These are phyloP conservation scores for Golubevia pallescens DNA, from an alignment of 1,284 basidiomycete genomes.

Conservation along the genomic window DNA sequence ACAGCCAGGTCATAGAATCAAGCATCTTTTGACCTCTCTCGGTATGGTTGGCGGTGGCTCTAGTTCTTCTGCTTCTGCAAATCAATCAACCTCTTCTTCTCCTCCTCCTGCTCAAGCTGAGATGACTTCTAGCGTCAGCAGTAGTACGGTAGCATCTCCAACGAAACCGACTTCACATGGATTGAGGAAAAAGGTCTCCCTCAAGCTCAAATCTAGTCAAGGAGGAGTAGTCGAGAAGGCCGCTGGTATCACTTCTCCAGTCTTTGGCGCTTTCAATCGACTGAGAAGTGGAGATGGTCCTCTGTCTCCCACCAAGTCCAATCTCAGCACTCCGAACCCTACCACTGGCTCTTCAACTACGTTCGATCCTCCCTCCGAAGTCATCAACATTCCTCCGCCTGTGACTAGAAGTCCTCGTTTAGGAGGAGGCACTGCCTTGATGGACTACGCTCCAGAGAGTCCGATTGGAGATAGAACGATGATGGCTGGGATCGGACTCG, in stretches of 20 bases:
- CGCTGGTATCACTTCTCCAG: slow-evolving; percentile 5
- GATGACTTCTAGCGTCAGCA: no score
- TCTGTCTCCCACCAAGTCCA: neutral
- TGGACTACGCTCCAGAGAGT: no score
- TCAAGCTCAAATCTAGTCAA: slow-evolving; percentile 1
- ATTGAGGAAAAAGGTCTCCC: slow-evolving; percentile 5
- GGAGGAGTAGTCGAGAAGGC: slow-evolving; percentile 1
- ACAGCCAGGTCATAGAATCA: slow-evolving; percentile 13
- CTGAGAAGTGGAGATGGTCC: neutral
- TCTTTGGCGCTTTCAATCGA: slow-evolving; percentile 9
- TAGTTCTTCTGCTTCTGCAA: no score
- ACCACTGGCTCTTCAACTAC: no score
- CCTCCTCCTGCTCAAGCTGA: no score
- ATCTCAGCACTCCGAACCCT: no score
- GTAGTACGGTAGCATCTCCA: no score
- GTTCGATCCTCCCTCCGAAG: no score
- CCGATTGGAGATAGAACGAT: neutral
- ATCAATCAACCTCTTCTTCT: no score
- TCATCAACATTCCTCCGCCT: no score
- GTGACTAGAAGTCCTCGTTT: no score
- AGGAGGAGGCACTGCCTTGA: no score
- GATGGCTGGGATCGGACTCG: neutral
- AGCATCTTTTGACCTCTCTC: slow-evolving; percentile 10
- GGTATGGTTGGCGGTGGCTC: neutral
- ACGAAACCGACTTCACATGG: slow-evolving; percentile 2